Percentiles rank a stretch among this genome's conserved stretches.
Conservation (phyloP, 2,329 filamentous ascomycete species). For the Aspergillus niger region DNA sequence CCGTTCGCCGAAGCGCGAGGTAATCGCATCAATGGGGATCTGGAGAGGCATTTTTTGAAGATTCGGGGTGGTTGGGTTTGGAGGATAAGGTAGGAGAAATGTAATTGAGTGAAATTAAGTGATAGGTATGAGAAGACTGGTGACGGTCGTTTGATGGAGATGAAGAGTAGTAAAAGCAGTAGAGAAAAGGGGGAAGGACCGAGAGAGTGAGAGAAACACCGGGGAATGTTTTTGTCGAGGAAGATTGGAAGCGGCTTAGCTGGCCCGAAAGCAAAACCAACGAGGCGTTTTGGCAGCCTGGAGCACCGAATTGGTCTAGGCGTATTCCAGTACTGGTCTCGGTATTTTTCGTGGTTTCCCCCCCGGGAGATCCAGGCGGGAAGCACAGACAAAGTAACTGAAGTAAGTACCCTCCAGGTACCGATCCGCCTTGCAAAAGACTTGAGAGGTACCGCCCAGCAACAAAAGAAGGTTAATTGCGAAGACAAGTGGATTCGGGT, state of each 20-base stretch:
- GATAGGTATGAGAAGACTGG: neutral
- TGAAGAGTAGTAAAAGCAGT: neutral
- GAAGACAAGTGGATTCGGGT: neutral
- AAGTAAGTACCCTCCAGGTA: neutral
- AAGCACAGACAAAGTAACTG: neutral
- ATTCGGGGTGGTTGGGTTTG: neutral
- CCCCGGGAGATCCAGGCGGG: neutral
- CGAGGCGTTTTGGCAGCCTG: slow-evolving; percentile 7
- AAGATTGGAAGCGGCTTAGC: slow-evolving; percentile 18
- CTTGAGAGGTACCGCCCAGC: neutral
- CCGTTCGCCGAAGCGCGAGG: slow-evolving; percentile 88
- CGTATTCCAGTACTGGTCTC: neutral
- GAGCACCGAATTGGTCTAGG: neutral
- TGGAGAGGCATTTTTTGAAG: slow-evolving; percentile 80
- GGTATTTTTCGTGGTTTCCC: too few relatives aligned
- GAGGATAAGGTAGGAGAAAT: neutral
- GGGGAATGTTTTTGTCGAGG: slow-evolving; percentile 5
- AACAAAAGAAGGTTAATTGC: neutral
- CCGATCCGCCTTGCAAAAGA: neutral
- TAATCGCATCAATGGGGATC: slow-evolving; percentile 88
- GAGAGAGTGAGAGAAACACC: neutral
- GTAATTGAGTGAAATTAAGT: neutral
- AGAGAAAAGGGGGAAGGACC: slow-evolving; percentile 8
- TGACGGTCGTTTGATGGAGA: slow-evolving; percentile 7
- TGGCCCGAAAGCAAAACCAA: slow-evolving; percentile 19